Evolutionary conservation across 2,329 filamentous ascomycete genomes (phyloP).

Genomic region (Diaporthe batatas): DNA sequence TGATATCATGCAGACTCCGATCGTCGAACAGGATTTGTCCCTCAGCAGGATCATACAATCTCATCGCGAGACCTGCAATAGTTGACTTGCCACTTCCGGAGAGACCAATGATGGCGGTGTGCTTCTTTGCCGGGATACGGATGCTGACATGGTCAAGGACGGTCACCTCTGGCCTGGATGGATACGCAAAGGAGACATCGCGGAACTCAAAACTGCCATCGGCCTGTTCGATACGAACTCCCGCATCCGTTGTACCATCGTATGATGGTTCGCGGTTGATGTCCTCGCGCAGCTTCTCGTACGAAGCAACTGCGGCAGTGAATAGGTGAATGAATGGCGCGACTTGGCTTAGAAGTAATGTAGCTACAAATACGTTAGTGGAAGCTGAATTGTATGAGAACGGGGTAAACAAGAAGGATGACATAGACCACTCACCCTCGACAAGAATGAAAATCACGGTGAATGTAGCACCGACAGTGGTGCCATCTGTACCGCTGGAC

Average conservation of each 20-base stretch:
- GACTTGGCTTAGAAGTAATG: conserved; percentile 70
- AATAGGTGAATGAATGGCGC: conserved; percentile 73
- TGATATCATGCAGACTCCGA: conserved; percentile 52
- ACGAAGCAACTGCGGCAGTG: conserved; percentile 66
- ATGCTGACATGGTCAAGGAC: conserved; percentile 58
- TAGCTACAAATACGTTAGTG: conserved; percentile 53
- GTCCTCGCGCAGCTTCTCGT: conserved; percentile 66
- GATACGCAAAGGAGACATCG: conserved; percentile 58
- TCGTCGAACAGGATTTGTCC: conserved; percentile 57
- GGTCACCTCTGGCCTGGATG: conserved; percentile 57
- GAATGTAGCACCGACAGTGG: conserved; percentile 62
- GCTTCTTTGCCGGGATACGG: conserved; percentile 57
- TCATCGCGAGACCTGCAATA: conserved; percentile 58
- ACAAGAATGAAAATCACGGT: conserved; percentile 69
- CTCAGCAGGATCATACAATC: conserved; percentile 60
- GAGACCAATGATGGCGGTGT: conserved; percentile 70
- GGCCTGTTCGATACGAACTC: conserved; percentile 40
- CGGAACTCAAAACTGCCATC: conserved; percentile 39
- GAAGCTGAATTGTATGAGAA: background rate
- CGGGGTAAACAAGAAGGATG: background rate
- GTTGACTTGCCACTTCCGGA: conserved; percentile 72
- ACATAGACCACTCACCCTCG: conserved; percentile 55
- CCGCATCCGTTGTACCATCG: conserved; percentile 50
- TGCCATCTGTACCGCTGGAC: conserved; percentile 51
- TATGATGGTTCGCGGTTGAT: conserved; percentile 63